A percentile compares a stretch with the other conserved stretches of the same genome.
Evolutionary conservation across 768 basidiomycete species (phyloP).

Genomic region (Podaxis sp.): DNA sequence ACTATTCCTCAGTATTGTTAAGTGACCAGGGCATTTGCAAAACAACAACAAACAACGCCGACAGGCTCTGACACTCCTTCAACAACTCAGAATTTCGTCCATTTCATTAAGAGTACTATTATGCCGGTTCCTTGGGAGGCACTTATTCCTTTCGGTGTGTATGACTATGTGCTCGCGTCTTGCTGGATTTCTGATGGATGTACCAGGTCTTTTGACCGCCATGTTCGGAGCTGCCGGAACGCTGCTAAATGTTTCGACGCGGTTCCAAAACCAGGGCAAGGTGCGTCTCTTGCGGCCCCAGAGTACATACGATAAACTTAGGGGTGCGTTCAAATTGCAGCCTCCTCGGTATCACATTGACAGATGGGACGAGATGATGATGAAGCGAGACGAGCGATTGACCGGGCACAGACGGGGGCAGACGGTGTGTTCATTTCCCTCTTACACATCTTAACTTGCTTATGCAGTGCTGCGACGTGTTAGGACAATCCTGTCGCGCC

Average conservation of each 20-base stretch:
- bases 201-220: conserved; percentile 71
- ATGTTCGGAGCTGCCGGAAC: conserved; percentile 94
- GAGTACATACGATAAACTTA: background rate
- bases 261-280: conserved; percentile 89
- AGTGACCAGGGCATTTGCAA: background rate
- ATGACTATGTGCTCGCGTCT: background rate
- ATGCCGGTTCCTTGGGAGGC: conserved; percentile 99
- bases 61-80: background rate
- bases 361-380: conserved; percentile 95
- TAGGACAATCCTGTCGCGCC: conserved; percentile 73
- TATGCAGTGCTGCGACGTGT: background rate
- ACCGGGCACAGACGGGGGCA: conserved; percentile 89
- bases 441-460: background rate
- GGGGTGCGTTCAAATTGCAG: conserved; percentile 33
- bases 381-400: conserved; percentile 83
- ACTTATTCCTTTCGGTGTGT: conserved; percentile 87
- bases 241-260: conserved; percentile 73
- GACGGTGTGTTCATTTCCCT: conserved; percentile 50
- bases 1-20: background rate
- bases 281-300: conserved; percentile 34
- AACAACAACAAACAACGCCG: conserved; percentile 14
- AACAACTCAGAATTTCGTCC: background rate
- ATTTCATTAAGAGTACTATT: conserved; percentile 20
- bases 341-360: conserved; percentile 84
- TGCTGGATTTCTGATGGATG: background rate